phyloP scores from a whole-genome alignment of 352 stramenopile genomes.

The Blastocystis sp. region DNA sequence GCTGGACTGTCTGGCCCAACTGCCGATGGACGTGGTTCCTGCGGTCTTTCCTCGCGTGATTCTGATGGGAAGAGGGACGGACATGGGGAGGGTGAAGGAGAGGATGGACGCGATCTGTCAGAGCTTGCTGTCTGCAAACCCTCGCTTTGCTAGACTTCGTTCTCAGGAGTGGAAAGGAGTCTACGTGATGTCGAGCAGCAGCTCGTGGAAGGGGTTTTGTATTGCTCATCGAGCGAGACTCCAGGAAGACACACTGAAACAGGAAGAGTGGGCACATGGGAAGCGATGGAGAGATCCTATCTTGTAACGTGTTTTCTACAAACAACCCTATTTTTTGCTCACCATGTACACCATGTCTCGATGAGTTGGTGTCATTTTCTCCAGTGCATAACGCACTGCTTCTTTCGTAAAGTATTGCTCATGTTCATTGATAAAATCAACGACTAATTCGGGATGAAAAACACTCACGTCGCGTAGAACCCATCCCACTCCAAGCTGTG shows the following conservation, averaged over 20 bases:
- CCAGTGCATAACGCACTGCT: constrained; percentile 19
- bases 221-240: neutral
- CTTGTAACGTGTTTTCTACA: neutral
- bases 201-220: neutral
- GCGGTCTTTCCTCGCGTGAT: neutral
- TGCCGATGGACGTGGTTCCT: neutral
- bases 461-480: constrained; percentile 36
- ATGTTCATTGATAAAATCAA: constrained; percentile 35
- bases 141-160: neutral
- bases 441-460: neutral
- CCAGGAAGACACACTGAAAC: neutral
- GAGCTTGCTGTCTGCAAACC: neutral
- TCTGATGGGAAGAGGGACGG: neutral
- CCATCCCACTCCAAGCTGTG: constrained; percentile 29
- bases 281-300: neutral
- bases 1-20: neutral
- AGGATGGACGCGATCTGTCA: neutral
- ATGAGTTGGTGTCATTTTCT: constrained; percentile 25
- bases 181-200: neutral
- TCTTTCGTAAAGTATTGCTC: neutral
- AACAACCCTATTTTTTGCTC: neutral
- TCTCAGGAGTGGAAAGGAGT: neutral
- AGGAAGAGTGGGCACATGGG: neutral
- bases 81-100: neutral
- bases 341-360: neutral